A percentile compares a stretch with the other conserved stretches of the same genome.
Conservation (phyloP, 345 rosid genomes). For the Salix exigua region DNA sequence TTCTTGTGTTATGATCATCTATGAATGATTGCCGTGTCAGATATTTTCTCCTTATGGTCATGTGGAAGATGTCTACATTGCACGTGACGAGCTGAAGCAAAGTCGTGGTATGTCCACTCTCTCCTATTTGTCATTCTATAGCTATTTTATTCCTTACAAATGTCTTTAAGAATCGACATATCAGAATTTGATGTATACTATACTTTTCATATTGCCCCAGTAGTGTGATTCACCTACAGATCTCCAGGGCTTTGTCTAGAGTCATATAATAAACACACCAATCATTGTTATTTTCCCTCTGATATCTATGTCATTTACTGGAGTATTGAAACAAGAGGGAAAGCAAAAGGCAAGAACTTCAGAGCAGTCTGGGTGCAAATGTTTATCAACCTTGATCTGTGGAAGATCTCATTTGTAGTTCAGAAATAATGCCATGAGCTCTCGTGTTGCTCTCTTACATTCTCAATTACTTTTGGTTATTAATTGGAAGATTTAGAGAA, state of each 20-base stretch:
- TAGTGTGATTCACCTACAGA: neutral
- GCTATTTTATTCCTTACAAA: neutral
- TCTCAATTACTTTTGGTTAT: neutral
- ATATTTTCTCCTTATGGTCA: slow-evolving; percentile 67
- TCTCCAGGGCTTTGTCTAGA: neutral
- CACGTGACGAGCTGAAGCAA: slow-evolving; percentile 59
- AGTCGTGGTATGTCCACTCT: slow-evolving; percentile 53
- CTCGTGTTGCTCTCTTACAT: neutral
- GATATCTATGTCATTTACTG: neutral
- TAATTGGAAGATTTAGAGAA: neutral
- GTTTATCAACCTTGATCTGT: neutral
- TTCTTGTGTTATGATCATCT: slow-evolving; percentile 8
- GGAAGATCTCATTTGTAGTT: neutral
- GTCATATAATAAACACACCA: neutral
- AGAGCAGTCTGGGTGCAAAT: neutral
- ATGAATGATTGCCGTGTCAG: slow-evolving; percentile 36
- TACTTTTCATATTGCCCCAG: neutral
- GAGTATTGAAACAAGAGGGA: neutral
- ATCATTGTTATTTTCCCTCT: neutral
- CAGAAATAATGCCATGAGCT: neutral
- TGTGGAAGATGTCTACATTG: slow-evolving; percentile 67
- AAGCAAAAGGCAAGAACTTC: neutral
- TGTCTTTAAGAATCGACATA: neutral
- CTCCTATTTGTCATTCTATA: neutral
- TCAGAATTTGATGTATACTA: slow-evolving; percentile 5